Conservation (phyloP, 1,284 basidiomycete species). For the Coriolopsis trogii region DNA sequence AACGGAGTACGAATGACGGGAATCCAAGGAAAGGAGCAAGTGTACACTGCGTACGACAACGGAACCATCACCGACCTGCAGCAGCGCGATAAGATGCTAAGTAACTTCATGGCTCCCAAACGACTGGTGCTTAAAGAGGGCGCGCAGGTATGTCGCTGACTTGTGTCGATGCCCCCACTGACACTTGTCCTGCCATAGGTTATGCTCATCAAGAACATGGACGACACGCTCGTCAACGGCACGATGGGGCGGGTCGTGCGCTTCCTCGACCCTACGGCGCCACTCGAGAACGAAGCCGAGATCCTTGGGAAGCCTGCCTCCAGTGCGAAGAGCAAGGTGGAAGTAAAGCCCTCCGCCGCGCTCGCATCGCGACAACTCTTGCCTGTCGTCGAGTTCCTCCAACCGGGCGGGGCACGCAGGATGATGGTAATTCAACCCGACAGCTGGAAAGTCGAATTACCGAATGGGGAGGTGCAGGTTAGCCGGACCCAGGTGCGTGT, state of each 20-base stretch:
- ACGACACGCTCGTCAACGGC: conserved; percentile 80
- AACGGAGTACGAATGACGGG: conserved; percentile 65
- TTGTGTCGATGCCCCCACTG: neutral
- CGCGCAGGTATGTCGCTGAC: conserved; percentile 27
- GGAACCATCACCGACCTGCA: conserved; percentile 47
- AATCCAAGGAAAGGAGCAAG: conserved; percentile 35
- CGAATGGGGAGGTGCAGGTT: conserved; percentile 81
- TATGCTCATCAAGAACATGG: conserved; percentile 72
- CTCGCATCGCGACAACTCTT: conserved; percentile 21
- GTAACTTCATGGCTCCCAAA: conserved; percentile 36
- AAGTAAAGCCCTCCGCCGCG: conserved; percentile 15
- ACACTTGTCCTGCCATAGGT: conserved; percentile 30
- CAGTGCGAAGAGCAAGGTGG: conserved; percentile 25
- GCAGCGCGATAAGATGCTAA: conserved; percentile 41
- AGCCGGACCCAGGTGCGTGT: conserved; percentile 66
- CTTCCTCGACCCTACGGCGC: conserved; percentile 46
- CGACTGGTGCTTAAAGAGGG: conserved; percentile 33
- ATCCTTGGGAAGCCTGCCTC: conserved; percentile 31
- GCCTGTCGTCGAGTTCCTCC: conserved; percentile 40
- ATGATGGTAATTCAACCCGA: conserved; percentile 61
- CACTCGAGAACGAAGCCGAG: conserved; percentile 29
- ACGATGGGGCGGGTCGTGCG: conserved; percentile 74
- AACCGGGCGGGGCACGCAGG: conserved; percentile 42
- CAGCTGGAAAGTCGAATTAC: conserved; percentile 83
- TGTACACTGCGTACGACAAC: conserved; percentile 47